Evolutionary conservation across 2,329 filamentous ascomycete genomes (phyloP).

Genomic region (Neobulgaria alba): DNA sequence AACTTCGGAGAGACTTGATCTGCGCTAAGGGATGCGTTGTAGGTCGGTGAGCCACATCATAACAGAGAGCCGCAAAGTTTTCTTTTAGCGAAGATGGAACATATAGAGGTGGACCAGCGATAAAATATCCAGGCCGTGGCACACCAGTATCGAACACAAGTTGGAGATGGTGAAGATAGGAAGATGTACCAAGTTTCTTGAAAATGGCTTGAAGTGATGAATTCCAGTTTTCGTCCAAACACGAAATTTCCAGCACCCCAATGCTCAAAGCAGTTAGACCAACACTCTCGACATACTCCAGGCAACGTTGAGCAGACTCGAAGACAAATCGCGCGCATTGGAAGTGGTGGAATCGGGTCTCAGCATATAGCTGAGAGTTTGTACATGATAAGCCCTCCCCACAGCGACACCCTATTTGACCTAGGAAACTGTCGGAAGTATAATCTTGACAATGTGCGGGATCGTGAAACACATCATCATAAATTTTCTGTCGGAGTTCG

Average conservation of each 20-base stretch:
- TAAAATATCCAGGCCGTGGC: no score
- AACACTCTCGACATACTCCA: background rate
- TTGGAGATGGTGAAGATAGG: background rate
- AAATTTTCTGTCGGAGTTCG: slow-evolving; percentile 15
- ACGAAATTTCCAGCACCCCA: background rate
- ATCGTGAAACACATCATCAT: slow-evolving; percentile 11
- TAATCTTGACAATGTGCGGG: background rate
- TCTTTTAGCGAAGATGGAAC: background rate
- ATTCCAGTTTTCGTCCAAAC: background rate
- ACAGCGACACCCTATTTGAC: slow-evolving; percentile 7
- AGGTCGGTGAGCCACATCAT: background rate
- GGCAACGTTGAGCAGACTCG: background rate
- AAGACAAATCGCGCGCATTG: slow-evolving; percentile 9
- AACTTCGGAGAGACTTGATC: background rate
- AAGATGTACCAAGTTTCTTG: background rate
- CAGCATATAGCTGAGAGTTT: slow-evolving; percentile 7
- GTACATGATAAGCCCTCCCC: slow-evolving; percentile 10
- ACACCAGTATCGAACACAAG: background rate
- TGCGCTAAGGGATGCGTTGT: background rate
- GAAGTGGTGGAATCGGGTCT: slow-evolving; percentile 10
- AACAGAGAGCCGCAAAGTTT: background rate
- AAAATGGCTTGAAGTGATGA: background rate
- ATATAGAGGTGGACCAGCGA: background rate
- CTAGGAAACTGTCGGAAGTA: background rate
- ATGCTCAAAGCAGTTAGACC: background rate